Conservation (phyloP, 441 rosid species). For the Croton setiger region DNA sequence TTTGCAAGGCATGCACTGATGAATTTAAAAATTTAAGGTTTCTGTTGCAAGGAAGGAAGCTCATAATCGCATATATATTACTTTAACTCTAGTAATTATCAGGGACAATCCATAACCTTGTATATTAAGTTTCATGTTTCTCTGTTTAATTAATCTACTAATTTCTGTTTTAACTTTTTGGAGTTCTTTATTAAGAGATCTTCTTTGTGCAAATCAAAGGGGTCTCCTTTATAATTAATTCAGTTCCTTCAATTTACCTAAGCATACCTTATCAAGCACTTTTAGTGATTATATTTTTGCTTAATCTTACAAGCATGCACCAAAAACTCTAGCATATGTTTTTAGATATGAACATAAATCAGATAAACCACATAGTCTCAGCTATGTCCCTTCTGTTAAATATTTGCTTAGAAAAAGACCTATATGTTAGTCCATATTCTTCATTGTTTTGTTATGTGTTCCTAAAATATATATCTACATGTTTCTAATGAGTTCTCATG, state of each 20-base stretch:
- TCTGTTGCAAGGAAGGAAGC: neutral
- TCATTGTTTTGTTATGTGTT: neutral
- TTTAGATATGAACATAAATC: neutral
- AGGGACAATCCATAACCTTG: neutral
- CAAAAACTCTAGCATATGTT: neutral
- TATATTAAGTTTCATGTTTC: neutral
- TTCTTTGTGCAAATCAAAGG: neutral
- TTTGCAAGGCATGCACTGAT: slow-evolving; percentile 14
- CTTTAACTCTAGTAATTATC: neutral
- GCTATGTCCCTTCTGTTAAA: neutral
- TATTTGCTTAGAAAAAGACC: too few species aligned
- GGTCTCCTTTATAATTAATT: too few species aligned
- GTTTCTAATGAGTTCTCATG: neutral
- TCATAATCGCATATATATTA: neutral
- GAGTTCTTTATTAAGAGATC: neutral
- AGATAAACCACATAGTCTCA: neutral
- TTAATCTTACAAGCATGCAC: neutral
- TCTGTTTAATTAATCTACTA: neutral
- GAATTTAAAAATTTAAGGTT: neutral
- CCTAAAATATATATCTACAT: neutral
- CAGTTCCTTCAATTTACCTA: neutral
- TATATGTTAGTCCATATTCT: neutral
- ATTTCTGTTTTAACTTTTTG: neutral
- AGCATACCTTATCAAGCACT: neutral
- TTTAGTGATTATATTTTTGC: neutral